A percentile compares a stretch with the other conserved stretches of the same genome.
Evolutionary conservation across 2,329 filamentous ascomycete species (phyloP).

Genomic region (Gremmenia infestans): DNA sequence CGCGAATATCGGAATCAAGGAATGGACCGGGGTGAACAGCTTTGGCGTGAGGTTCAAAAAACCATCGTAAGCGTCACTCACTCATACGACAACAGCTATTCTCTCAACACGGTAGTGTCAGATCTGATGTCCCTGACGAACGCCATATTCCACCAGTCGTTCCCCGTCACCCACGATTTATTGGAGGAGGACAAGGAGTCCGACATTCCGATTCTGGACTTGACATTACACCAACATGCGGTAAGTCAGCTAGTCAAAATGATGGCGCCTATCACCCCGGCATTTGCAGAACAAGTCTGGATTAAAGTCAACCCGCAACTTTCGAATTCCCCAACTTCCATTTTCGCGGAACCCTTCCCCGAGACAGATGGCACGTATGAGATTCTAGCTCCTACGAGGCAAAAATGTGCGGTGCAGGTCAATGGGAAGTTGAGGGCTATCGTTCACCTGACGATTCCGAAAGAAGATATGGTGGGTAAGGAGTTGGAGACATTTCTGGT

Average conservation of each 20-base stretch:
- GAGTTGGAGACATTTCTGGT: conserved; percentile 56
- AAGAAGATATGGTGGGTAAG: conserved; percentile 37
- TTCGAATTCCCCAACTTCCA: conserved; percentile 17
- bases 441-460: conserved; percentile 55
- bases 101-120: conserved; percentile 78
- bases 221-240: conserved; percentile 34
- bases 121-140: conserved; percentile 82
- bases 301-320: conserved; percentile 42
- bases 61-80: conserved; percentile 63
- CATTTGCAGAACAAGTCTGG: conserved; percentile 80
- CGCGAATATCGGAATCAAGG: conserved; percentile 29
- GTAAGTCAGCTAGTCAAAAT: conserved; percentile 59
- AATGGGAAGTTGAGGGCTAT: conserved; percentile 73
- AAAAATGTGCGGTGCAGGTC: conserved; percentile 65
- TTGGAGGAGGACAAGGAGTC: background rate
- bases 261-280: conserved; percentile 74
- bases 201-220: conserved; percentile 13
- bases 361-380: conserved; percentile 44
- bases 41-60: conserved; percentile 64
- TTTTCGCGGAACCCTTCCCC: conserved; percentile 55
- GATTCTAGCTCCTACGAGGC: conserved; percentile 45
- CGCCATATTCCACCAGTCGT: conserved; percentile 39
- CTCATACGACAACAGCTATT: conserved; percentile 66
- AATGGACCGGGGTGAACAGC: conserved; percentile 20
- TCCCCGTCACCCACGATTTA: background rate